Base-by-base conservation (phyloP, 768 basidiomycete genomes). In the Podaxis rugospora region DNA sequence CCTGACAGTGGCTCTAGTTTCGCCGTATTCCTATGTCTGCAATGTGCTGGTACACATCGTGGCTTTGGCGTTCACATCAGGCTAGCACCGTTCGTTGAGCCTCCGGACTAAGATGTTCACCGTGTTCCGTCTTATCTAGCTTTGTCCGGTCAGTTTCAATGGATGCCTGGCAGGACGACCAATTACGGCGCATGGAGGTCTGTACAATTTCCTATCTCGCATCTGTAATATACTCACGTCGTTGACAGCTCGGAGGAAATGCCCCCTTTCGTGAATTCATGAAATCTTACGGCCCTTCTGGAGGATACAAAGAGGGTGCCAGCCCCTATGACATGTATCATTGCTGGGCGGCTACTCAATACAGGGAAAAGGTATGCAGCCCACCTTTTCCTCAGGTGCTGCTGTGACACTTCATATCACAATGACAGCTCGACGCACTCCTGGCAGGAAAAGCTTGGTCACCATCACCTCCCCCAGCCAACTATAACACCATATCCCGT, bases 1-100 rank as follows among this genome's bases (percentile, higher is more conserved):
- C 51, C 65, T 66, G 52, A 57, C 47, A 61, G 25, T 14, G 51
- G 54, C 44, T 57, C 47, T 71, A 90, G 88, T 72, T 90, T 92
- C 69, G 91, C 92, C 39, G 80, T 93, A 59, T 95, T 96, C 70
- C 83, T 98, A 59, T 99, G 96, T 74, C 79, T 99, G 23, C 93
- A 93, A 74, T 92, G 91, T 70, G 89, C 89, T 28, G 90, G 90
- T 37, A 76, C 83, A 42, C 95, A 95, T 75, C 78, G 92, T 76
- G 89, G 92, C 2, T 93, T 97, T 69, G 96, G 96, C 46, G 95
- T 97, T 14, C 96, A 98, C 73, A 85, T 98, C 71, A 92, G 89
- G 90, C 77, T 65, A 66, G 75, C 70, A 40, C 67, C 58, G 63
- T 40, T 55, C 65, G 40, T 55, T 37, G 52, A 63, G 51, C 65